Conservation (phyloP, 2,329 filamentous ascomycete species). For the Ceratocystiopsis brevicomis region DNA sequence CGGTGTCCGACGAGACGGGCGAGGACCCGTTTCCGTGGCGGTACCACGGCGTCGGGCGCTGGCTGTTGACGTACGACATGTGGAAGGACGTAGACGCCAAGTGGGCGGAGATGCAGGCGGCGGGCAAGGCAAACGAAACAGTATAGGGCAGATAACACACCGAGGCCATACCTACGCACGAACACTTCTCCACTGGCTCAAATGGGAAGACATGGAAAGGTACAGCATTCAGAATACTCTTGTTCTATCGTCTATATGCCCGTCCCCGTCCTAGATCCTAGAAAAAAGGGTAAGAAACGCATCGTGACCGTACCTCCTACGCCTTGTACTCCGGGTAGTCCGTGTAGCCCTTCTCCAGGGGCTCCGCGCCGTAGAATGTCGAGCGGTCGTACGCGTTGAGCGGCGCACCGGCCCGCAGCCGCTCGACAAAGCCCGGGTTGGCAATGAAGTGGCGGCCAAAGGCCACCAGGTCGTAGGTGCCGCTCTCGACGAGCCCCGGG, state of each 20-base stretch:
- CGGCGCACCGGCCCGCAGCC: conserved; percentile 18
- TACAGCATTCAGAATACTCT: too few species aligned
- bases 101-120: background rate
- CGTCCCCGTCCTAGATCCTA: too few species aligned
- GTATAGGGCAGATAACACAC: too few species aligned
- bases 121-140: too few species aligned
- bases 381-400: conserved; percentile 18
- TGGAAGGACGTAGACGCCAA: conserved; percentile 5
- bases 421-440: conserved; percentile 29
- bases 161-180: too few species aligned
- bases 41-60: conserved; percentile 7
- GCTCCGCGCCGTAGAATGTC: conserved; percentile 21
- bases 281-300: too few species aligned
- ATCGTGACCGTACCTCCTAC: too few species aligned
- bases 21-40: conserved; percentile 8
- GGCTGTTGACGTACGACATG: conserved; percentile 9
- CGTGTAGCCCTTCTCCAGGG: conserved; percentile 19
- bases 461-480: conserved; percentile 14
- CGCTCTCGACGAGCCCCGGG: conserved; percentile 11
- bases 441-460: conserved; percentile 25
- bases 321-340: conserved; percentile 12
- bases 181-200: too few species aligned
- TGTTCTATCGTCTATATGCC: too few species aligned
- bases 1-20: conserved; percentile 3
- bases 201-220: too few species aligned